Percentiles rank a stretch among this genome's conserved stretches.
Conservation (phyloP, 305 asterid genomes). For the Solanum aculeatissimum region DNA sequence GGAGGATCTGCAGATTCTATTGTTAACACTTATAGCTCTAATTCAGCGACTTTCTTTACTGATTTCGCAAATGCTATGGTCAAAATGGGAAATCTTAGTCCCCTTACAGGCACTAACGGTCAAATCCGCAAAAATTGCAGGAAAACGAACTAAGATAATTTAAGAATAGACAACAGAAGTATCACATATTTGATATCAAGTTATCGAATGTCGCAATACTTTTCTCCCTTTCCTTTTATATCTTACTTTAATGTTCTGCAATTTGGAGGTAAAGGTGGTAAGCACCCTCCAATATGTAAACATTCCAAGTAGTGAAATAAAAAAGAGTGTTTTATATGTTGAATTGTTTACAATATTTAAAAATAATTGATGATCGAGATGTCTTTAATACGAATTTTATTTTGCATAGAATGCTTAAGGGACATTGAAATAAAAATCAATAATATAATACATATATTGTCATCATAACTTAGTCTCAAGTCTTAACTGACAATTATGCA, state of each 20-base stretch:
- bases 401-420: not conserved
- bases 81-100: conserved; percentile 57
- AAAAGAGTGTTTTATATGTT: not conserved
- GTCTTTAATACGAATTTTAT: not conserved
- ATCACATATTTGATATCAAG: not conserved
- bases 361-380: not conserved
- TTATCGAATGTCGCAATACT: not conserved
- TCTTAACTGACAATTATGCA: not conserved
- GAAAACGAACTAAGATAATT: conserved; percentile 18
- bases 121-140: conserved; percentile 50
- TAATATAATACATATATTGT: not conserved
- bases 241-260: not conserved
- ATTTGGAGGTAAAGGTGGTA: not conserved
- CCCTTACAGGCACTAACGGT: conserved; percentile 58
- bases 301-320: not conserved
- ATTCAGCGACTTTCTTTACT: conserved; percentile 27
- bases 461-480: not conserved
- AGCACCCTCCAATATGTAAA: not conserved
- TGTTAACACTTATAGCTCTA: conserved; percentile 34
- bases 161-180: not conserved
- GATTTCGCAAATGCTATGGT: conserved; percentile 66
- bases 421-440: not conserved
- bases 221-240: not conserved
- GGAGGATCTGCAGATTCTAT: conserved; percentile 48
- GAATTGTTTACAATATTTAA: not conserved